Evolutionary conservation across 805 yeast genomes (phyloP).

Genomic region (Saturnispora quitensis): DNA sequence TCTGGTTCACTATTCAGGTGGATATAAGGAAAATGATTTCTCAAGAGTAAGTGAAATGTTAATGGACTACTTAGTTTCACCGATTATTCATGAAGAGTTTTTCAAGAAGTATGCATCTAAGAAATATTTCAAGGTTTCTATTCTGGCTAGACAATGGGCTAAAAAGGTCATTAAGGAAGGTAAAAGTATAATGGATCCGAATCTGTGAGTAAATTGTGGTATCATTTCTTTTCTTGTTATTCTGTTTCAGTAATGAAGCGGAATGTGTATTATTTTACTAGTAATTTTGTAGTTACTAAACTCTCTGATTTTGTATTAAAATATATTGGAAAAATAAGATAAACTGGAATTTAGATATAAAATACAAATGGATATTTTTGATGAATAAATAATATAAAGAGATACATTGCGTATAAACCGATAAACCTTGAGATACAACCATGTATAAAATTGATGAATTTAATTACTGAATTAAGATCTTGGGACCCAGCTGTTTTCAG

Average conservation of each 20-base stretch:
- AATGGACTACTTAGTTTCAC: conserved; percentile 66
- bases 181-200: conserved; percentile 32
- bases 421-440: background rate
- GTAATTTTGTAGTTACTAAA: background rate
- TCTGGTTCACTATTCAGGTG: conserved; percentile 86
- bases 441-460: background rate
- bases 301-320: background rate
- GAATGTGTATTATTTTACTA: background rate
- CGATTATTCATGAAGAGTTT: conserved; percentile 85
- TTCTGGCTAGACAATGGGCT: conserved; percentile 78
- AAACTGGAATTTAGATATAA: background rate
- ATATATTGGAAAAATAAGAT: background rate
- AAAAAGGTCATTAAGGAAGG: conserved; percentile 45
- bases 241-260: background rate
- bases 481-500: conserved; percentile 22
- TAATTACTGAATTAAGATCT: conserved; percentile 13
- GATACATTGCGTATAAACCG: background rate
- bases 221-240: background rate
- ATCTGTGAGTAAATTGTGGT: conserved; percentile 13
- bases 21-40: conserved; percentile 66
- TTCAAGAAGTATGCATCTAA: conserved; percentile 88
- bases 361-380: conserved; percentile 1
- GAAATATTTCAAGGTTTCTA: conserved; percentile 78
- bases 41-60: conserved; percentile 65
- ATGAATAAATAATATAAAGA: background rate